These are phyloP conservation scores for Coemansia sp. DNA, from an alignment of 192 early-diverging fungal genomes.

Conservation along the genomic window DNA sequence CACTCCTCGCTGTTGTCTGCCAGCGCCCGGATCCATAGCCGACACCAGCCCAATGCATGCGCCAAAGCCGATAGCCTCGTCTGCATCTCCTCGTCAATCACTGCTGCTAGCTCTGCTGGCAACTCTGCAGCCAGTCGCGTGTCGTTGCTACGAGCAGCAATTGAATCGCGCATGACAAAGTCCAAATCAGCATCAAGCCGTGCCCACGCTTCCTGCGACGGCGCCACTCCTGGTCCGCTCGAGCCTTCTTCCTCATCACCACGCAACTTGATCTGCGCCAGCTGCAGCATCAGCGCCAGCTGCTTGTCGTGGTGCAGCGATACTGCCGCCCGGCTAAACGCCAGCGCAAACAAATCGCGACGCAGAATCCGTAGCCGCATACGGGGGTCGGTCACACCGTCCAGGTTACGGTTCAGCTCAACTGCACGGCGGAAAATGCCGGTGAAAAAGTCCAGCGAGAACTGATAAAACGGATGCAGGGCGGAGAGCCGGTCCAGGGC, in stretches of 20 bases:
- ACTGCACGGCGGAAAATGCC: slow-evolving; percentile 87
- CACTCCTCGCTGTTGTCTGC: slow-evolving; percentile 7
- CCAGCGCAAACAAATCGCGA: slow-evolving; percentile 78
- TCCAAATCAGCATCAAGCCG: slow-evolving; percentile 44
- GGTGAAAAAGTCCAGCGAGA: slow-evolving; percentile 95
- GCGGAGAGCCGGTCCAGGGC: slow-evolving; percentile 90
- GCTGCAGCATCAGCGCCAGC: slow-evolving; percentile 79
- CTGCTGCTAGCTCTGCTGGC: slow-evolving; percentile 14
- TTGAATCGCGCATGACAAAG: slow-evolving; percentile 36
- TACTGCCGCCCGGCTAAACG: slow-evolving; percentile 75
- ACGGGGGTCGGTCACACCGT: slow-evolving; percentile 62
- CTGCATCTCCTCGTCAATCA: slow-evolving; percentile 27
- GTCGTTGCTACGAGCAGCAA: background rate
- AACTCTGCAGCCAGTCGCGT: slow-evolving; percentile 1
- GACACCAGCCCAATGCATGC: slow-evolving; percentile 40
- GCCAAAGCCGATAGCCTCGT: slow-evolving; percentile 16
- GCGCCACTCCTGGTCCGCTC: background rate
- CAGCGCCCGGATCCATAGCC: slow-evolving; percentile 25
- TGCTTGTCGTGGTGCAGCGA: slow-evolving; percentile 91
- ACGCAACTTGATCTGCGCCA: slow-evolving; percentile 84
- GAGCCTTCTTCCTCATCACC: slow-evolving; percentile 43
- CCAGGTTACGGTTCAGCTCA: slow-evolving; percentile 68
- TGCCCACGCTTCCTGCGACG: slow-evolving; percentile 41
- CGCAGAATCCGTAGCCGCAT: slow-evolving; percentile 73
- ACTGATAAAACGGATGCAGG: slow-evolving; percentile 95